phyloP scores from a whole-genome alignment of 257 asterid species.

The Jasminum sambac region DNA sequence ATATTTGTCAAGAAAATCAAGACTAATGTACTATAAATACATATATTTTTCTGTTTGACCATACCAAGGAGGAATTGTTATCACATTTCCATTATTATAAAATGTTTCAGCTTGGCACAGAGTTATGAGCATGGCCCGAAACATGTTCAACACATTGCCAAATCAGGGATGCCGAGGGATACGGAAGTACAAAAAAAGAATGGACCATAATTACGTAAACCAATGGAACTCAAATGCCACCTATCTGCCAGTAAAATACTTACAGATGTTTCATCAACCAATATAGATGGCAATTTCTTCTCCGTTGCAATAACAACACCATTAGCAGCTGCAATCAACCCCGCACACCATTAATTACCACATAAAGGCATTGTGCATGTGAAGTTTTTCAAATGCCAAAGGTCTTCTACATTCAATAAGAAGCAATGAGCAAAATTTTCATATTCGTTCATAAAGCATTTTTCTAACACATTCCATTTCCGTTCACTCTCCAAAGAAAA shows the following conservation, averaged over 20 bases:
- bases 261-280: slow-evolving; percentile 97
- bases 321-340: slow-evolving; percentile 80
- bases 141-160: neutral
- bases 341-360: neutral
- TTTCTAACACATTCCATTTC: neutral
- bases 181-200: neutral
- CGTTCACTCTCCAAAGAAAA: neutral
- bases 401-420: neutral
- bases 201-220: neutral
- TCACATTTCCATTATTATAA: neutral
- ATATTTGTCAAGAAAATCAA: neutral
- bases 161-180: neutral
- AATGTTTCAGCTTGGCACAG: neutral
- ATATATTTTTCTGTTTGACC: neutral
- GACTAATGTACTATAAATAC: neutral
- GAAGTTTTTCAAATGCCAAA: neutral
- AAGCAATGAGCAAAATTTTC: neutral
- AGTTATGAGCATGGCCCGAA: neutral
- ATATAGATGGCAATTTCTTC: slow-evolving; percentile 92
- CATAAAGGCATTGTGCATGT: neutral
- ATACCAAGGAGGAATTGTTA: neutral
- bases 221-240: neutral
- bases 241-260: slow-evolving; percentile 33
- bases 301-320: slow-evolving; percentile 99
- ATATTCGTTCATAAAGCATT: neutral